A percentile compares a stretch with the other conserved stretches of the same genome.
These are phyloP conservation scores for Kazachstania africana DNA, from an alignment of 805 yeast species.

Conservation along the genomic window DNA sequence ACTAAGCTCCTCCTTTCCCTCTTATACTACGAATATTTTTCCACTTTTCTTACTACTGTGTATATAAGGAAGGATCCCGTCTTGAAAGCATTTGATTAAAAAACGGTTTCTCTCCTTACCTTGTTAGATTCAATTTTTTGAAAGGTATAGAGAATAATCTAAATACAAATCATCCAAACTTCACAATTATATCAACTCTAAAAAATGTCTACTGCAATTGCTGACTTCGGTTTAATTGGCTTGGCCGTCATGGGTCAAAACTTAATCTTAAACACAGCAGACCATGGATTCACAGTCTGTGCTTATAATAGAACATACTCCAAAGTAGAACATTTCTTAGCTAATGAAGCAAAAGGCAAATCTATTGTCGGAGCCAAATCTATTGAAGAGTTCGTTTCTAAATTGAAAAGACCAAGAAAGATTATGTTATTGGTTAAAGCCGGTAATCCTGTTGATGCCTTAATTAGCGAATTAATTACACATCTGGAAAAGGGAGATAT, in stretches of 20 bases:
- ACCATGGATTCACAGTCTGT: slow-evolving; percentile 95
- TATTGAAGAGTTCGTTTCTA: slow-evolving; percentile 71
- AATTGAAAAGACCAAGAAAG: slow-evolving; percentile 95
- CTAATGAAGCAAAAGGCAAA: slow-evolving; percentile 93
- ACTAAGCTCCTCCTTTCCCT: no score
- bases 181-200: no score
- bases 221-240: slow-evolving; percentile 98
- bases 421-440: slow-evolving; percentile 91
- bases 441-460: slow-evolving; percentile 86
- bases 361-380: slow-evolving; percentile 93
- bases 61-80: no score
- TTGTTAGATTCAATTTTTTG: no score
- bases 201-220: slow-evolving; percentile 53
- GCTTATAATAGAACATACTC: slow-evolving; percentile 97
- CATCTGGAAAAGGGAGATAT: slow-evolving; percentile 92
- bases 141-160: not conserved
- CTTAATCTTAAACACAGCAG: slow-evolving; percentile 94
- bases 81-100: no score
- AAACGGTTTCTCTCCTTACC: no score
- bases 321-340: slow-evolving; percentile 90
- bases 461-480: slow-evolving; percentile 81
- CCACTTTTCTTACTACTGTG: no score
- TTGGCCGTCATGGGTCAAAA: slow-evolving; percentile 99
- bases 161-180: not conserved
- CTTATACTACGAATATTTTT: no score